Conservation (phyloP, 768 basidiomycete species). For the Lactarius sanguifluus region DNA sequence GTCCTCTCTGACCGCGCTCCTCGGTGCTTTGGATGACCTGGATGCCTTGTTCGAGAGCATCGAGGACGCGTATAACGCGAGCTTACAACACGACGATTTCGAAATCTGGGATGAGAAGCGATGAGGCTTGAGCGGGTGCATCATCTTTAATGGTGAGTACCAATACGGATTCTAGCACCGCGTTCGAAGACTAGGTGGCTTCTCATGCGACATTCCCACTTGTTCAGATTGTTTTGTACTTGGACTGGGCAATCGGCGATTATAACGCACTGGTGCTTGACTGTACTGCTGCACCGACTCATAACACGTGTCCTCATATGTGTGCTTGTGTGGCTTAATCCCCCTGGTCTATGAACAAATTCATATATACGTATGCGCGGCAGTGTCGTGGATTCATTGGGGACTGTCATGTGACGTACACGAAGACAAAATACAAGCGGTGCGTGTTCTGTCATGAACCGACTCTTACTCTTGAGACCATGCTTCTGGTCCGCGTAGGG, state of each 20-base stretch:
- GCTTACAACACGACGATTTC: constrained; percentile 52
- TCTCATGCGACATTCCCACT: neutral
- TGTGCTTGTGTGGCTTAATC: neutral
- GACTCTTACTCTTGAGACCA: neutral
- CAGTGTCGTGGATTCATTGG: neutral
- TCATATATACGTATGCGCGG: neutral
- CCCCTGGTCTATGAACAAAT: neutral
- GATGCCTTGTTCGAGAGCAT: constrained; percentile 73
- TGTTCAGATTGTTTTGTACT: neutral
- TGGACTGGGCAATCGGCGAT: neutral
- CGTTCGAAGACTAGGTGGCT: neutral
- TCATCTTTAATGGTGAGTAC: neutral
- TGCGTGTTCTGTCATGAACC: neutral
- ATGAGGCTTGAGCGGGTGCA: constrained; percentile 33
- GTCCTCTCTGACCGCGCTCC: constrained; percentile 81
- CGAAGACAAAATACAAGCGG: neutral
- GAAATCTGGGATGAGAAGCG: constrained; percentile 73
- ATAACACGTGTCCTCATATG: neutral
- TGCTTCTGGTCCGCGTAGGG: neutral
- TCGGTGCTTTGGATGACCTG: constrained; percentile 73
- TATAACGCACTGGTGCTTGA: neutral
- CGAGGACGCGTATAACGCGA: constrained; percentile 63
- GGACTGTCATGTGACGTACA: neutral
- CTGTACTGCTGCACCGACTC: neutral
- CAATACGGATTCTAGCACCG: neutral